Percentiles rank a stretch among this genome's conserved stretches.
Conservation (phyloP, 2,329 filamentous ascomycete species). For the Colletotrichum melonis region DNA sequence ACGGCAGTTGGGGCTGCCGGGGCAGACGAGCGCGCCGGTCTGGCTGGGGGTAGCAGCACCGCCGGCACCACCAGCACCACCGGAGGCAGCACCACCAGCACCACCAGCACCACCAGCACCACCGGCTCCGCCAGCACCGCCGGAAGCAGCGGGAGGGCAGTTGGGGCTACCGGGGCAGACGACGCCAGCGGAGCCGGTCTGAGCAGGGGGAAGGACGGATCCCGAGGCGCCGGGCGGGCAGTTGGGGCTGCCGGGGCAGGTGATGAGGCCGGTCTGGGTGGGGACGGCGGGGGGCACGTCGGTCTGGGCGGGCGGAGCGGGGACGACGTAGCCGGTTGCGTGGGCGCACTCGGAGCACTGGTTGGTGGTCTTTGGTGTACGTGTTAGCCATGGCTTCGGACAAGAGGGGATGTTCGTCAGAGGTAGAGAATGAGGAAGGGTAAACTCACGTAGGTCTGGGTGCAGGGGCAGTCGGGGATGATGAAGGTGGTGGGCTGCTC, state of each 20-base stretch:
- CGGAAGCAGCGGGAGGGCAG: background rate
- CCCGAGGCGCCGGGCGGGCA: background rate
- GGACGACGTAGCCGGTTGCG: constrained; percentile 4
- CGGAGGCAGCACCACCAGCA: too few relatives aligned
- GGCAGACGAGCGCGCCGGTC: background rate
- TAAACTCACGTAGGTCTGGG: constrained; percentile 38
- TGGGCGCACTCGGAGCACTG: background rate
- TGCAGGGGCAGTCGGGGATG: constrained; percentile 67
- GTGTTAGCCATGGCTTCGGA: background rate
- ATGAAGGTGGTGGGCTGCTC: constrained; percentile 65
- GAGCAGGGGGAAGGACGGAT: background rate
- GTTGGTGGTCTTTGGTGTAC: background rate
- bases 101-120: background rate
- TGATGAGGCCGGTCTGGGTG: background rate
- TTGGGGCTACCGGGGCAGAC: background rate
- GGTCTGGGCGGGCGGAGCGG: constrained; percentile 11
- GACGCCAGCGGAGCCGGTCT: background rate
- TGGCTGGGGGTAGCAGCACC: background rate
- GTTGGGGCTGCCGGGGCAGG: background rate
- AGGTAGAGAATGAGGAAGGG: background rate
- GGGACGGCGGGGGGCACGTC: background rate
- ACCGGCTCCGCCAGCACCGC: background rate
- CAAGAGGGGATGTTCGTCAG: too few relatives aligned
- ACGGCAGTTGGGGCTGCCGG: background rate
- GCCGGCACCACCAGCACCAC: background rate